phyloP scores from a whole-genome alignment of 2,329 filamentous ascomycete genomes.

The Remersonia thermophila region DNA sequence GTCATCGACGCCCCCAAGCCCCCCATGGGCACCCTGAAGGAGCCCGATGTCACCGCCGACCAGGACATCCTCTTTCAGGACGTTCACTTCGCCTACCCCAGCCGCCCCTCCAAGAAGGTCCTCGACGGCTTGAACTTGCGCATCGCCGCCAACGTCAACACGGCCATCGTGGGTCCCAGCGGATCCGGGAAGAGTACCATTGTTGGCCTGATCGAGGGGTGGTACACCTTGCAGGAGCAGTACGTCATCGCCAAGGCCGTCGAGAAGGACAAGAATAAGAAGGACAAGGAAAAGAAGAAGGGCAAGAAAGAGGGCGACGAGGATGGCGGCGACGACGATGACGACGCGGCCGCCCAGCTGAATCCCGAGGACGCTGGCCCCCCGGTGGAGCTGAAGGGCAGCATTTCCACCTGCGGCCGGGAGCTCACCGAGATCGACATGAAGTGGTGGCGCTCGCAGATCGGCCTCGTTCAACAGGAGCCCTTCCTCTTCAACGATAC shows the following conservation, averaged over 20 bases:
- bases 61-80: constrained; percentile 48
- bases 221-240: constrained; percentile 52
- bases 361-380: constrained; percentile 22
- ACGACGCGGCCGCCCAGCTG: constrained; percentile 21
- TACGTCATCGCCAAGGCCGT: constrained; percentile 38
- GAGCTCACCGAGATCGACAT: constrained; percentile 46
- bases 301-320: constrained; percentile 17
- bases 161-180: constrained; percentile 61
- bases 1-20: constrained; percentile 38
- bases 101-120: constrained; percentile 49
- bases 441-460: constrained; percentile 43
- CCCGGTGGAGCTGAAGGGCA: constrained; percentile 36
- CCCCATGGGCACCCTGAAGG: constrained; percentile 27
- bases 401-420: constrained; percentile 40
- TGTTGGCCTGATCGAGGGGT: constrained; percentile 57
- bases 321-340: constrained; percentile 17
- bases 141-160: constrained; percentile 53
- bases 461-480: constrained; percentile 31
- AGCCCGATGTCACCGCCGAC: constrained; percentile 35
- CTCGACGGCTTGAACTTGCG: constrained; percentile 45
- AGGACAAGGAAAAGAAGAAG: constrained; percentile 22
- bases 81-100: constrained; percentile 64
- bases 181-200: constrained; percentile 66
- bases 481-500: constrained; percentile 33
- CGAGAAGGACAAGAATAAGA: constrained; percentile 33